phyloP scores from a whole-genome alignment of 345 rosid species.

The Brassica juncea region DNA sequence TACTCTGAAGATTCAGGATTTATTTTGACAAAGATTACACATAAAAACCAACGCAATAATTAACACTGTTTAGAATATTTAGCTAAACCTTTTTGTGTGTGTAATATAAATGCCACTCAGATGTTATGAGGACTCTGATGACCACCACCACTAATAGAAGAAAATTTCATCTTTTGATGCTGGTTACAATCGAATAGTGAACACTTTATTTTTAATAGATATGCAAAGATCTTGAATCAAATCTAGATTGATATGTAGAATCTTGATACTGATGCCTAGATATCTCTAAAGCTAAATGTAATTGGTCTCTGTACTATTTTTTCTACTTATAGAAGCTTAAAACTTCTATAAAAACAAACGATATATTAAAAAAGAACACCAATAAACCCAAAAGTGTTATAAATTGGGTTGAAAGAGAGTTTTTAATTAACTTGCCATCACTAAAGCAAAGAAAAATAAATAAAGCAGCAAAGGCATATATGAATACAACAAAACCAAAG shows the following conservation, averaged over 20 bases:
- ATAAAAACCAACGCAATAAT: not conserved
- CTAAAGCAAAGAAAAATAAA: not conserved
- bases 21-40: not conserved
- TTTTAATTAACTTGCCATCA: not conserved
- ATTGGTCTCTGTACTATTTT: not conserved
- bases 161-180: not conserved
- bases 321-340: not conserved
- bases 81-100: not conserved
- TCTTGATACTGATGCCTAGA: slow-evolving; percentile 10
- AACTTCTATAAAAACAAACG: not conserved
- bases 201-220: not conserved
- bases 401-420: not conserved
- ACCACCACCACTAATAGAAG: slow-evolving; percentile 13
- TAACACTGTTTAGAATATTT: not conserved
- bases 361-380: not conserved
- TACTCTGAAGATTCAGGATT: not conserved
- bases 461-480: slow-evolving; percentile 9
- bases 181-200: not conserved
- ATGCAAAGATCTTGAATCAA: slow-evolving; percentile 8
- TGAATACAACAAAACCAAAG: slow-evolving; percentile 20
- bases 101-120: slow-evolving; percentile 6
- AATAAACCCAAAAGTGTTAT: not conserved
- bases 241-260: slow-evolving; percentile 17
- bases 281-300: slow-evolving; percentile 1
- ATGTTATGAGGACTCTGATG: slow-evolving; percentile 7